Base-by-base conservation (phyloP, 1,284 basidiomycete genomes). In the Boletus austroedulis region DNA sequence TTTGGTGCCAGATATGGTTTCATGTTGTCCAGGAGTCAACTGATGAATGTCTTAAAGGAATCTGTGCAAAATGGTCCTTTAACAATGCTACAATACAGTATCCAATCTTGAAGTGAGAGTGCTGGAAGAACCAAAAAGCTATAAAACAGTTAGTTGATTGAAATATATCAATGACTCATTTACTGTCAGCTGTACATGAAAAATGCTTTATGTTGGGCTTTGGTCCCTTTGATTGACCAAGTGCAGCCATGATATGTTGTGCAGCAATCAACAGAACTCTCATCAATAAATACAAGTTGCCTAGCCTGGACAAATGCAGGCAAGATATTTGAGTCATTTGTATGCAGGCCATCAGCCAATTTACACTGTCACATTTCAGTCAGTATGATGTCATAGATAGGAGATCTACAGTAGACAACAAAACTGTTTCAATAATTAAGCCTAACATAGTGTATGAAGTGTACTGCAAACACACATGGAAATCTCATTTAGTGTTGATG, bases 1-100 rank as follows among this genome's bases (percentile, higher is more conserved):
- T 32, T 32, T 11, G 31, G 31, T 11, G 31, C 31, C 2, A 14
- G 31, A 32, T 12, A 32, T 10, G 29, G 60, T 12, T 75, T 61
- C 75, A 78, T 78, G 1, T 62, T 11, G 14, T 43, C 14, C 66
- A 59, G 0, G 78, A 77, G 56, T 1, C 12, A 1, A 8, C 6
- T 3, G 6, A 44, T 44, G 17, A 44, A 44, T 14, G 8, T 14
- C 6, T 14, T 21, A n/a, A 59, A 57, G 6, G 32, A 45, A 8
- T 58, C 32, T 3, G 24, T 61, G 21, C 55, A 55, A 31, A 57
- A 60, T 1, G 64, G 70, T 1, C 69, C 68, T 12, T 67, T 64
- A 17, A 34, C 49, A 24, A 40, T 63, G 14, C 68, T 54, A 24
- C 67, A 50, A n/a, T 50, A 26, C 8, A 50, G 5, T 14, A 50